These are phyloP conservation scores for Populus pruinosa DNA, from an alignment of 345 rosid species.

Conservation along the genomic window DNA sequence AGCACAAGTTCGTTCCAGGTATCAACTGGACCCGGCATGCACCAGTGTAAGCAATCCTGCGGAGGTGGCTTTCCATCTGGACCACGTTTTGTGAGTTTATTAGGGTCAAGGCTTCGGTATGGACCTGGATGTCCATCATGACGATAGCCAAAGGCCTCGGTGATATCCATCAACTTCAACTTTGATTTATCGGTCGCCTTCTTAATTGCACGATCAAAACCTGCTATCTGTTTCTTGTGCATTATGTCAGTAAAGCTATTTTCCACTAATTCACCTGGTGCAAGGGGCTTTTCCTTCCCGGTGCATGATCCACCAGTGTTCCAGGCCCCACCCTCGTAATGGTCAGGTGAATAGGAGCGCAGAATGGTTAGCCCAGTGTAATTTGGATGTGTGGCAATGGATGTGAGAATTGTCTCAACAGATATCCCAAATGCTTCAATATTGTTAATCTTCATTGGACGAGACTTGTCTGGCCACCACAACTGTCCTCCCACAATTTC, in stretches of 20 bases:
- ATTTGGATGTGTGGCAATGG: constrained; percentile 67
- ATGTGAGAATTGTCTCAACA: constrained; percentile 67
- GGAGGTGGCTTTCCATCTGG: constrained; percentile 87
- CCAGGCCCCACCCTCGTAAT: constrained; percentile 97
- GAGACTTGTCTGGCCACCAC: constrained; percentile 86
- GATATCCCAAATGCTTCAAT: constrained; percentile 86
- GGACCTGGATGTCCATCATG: constrained; percentile 99
- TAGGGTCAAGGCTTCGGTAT: constrained; percentile 77
- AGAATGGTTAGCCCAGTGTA: constrained; percentile 73
- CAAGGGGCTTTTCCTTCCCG: constrained; percentile 71
- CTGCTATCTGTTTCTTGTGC: constrained; percentile 77
- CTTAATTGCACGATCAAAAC: constrained; percentile 48
- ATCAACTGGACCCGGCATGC: constrained; percentile 99
- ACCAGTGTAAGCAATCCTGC: constrained; percentile 98
- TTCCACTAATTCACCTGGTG: constrained; percentile 56
- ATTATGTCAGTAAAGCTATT: constrained; percentile 74
- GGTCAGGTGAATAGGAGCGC: constrained; percentile 91
- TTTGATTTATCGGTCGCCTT: constrained; percentile 44
- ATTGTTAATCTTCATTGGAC: constrained; percentile 68
- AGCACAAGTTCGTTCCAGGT: constrained; percentile 92
- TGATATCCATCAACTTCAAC: constrained; percentile 81
- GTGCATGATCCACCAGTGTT: constrained; percentile 98
- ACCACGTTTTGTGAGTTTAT: constrained; percentile 72
- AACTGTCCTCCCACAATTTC: constrained; percentile 91
- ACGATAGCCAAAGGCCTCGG: constrained; percentile 74